These are phyloP conservation scores for Suhomyces sp. DNA, from an alignment of 805 yeast species.

Conservation along the genomic window DNA sequence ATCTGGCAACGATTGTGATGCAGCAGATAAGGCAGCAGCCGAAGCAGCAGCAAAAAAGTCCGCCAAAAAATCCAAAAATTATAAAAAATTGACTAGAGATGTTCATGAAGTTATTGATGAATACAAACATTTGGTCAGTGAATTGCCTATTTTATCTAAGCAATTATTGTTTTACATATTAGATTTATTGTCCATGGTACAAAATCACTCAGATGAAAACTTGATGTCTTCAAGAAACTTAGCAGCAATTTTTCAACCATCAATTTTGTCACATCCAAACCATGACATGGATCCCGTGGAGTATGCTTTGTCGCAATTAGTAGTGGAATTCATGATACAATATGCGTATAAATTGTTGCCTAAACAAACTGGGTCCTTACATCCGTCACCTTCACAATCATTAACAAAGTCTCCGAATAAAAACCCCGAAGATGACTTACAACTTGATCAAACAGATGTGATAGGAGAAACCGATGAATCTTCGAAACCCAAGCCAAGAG, in stretches of 20 bases:
- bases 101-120: slow-evolving; percentile 67
- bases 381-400: slow-evolving; percentile 4
- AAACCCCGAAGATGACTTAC: slow-evolving; percentile 2
- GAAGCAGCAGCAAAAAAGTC: slow-evolving; percentile 13
- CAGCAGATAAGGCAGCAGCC: slow-evolving; percentile 6
- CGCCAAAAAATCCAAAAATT: slow-evolving; percentile 45
- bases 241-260: slow-evolving; percentile 96
- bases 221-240: slow-evolving; percentile 90
- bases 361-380: slow-evolving; percentile 20
- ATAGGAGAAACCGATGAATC: slow-evolving; percentile 1
- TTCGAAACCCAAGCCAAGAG: slow-evolving; percentile 1
- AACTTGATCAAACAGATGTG: slow-evolving; percentile 1
- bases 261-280: slow-evolving; percentile 86
- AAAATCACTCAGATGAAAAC: slow-evolving; percentile 72
- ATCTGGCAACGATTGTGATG: neutral
- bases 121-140: slow-evolving; percentile 66
- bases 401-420: neutral
- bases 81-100: slow-evolving; percentile 61
- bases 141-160: slow-evolving; percentile 72
- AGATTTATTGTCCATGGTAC: slow-evolving; percentile 83
- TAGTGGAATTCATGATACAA: slow-evolving; percentile 84
- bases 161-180: slow-evolving; percentile 83
- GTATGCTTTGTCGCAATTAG: slow-evolving; percentile 81
- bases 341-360: slow-evolving; percentile 80
- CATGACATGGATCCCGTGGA: slow-evolving; percentile 94